phyloP scores from a whole-genome alignment of 1,284 basidiomycete species.

The Microbotryomycetes sp. region DNA sequence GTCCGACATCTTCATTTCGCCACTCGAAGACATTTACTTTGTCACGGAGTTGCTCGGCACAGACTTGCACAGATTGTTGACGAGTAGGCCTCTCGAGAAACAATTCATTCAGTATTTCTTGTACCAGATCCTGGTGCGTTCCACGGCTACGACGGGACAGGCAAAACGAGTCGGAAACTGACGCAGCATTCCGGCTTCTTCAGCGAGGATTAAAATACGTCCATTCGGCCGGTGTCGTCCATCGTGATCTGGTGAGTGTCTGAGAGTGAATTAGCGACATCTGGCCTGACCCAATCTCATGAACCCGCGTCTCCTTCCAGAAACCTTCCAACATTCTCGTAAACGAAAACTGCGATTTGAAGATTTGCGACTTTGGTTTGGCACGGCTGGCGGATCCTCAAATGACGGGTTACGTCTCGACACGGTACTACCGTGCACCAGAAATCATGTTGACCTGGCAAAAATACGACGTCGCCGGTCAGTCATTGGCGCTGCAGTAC shows the following conservation, averaged over 20 bases:
- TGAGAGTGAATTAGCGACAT: no score
- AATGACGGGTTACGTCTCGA: constrained; percentile 99
- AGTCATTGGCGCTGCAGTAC: constrained; percentile 31
- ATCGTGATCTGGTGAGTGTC: constrained; percentile 77
- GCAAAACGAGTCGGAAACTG: neutral
- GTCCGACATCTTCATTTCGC: constrained; percentile 98
- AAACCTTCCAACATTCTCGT: constrained; percentile 99
- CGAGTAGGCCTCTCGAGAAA: constrained; percentile 93
- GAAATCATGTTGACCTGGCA: constrained; percentile 99
- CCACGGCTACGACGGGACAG: neutral
- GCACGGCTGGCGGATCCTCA: constrained; percentile 91
- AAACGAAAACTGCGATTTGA: constrained; percentile 98
- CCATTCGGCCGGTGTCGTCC: constrained; percentile 97
- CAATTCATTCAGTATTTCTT: constrained; percentile 99
- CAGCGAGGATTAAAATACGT: constrained; percentile 98
- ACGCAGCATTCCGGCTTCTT: constrained; percentile 3
- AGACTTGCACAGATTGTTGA: constrained; percentile 92
- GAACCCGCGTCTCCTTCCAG: constrained; percentile 41
- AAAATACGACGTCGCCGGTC: constrained; percentile 92
- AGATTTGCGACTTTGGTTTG: constrained; percentile 98
- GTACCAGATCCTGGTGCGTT: constrained; percentile 86
- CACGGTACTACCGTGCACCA: constrained; percentile 95
- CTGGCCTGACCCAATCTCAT: no score
- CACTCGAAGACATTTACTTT: constrained; percentile 98
- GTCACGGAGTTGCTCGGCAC: constrained; percentile 99